Evolutionary conservation across 2,329 filamentous ascomycete genomes (phyloP), one percentile per base, ranked within the genome.

Genomic region (Exophiala calicioides): DNA sequence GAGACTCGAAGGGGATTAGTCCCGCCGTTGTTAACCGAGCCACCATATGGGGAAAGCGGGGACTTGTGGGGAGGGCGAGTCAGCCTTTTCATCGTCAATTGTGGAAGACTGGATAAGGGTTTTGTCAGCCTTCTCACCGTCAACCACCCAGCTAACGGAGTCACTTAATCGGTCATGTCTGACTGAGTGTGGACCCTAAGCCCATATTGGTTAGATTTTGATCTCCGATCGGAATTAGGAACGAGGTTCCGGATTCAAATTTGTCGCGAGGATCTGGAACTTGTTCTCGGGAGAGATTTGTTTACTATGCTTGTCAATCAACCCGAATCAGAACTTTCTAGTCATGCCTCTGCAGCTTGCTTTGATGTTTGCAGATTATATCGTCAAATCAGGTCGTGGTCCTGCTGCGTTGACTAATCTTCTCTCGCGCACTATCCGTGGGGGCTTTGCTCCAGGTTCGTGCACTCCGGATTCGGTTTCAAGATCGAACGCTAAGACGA

Each of bases 21-120:
- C n/a, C n/a, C n/a, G n/a, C n/a, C n/a, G n/a, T n/a, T n/a, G n/a
- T n/a, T n/a, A n/a, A n/a, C n/a, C n/a, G n/a, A n/a, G n/a, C n/a
- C n/a, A n/a, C n/a, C 37, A 10, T n/a, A 6, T 45, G 24, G 34
- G 32, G 42, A 37, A 41, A 18, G 19, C 30, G 18, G 19, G 30
- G 20, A 27, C n/a, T 8, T 18, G 13, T 18, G 35, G 23, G 15
- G 35, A 30, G 3, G 31, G 35, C 21, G 13, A 47, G 19, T 47
- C 30, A 47, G 44, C 44, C 27, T 41, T 47, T 36, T 41, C 37
- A 36, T 27, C 13, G 44, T 47, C 44, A 47, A 31, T 34, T 13
- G 37, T 47, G 36, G 44, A 37, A 29, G 12, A 27, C 15, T n/a
- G 16, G 13, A 3, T 19, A 27, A 20, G 41, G 24, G 31, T 15